Evolutionary conservation across 352 stramenopile genomes (phyloP).

Genomic region (Globisporangium okanoganense): DNA sequence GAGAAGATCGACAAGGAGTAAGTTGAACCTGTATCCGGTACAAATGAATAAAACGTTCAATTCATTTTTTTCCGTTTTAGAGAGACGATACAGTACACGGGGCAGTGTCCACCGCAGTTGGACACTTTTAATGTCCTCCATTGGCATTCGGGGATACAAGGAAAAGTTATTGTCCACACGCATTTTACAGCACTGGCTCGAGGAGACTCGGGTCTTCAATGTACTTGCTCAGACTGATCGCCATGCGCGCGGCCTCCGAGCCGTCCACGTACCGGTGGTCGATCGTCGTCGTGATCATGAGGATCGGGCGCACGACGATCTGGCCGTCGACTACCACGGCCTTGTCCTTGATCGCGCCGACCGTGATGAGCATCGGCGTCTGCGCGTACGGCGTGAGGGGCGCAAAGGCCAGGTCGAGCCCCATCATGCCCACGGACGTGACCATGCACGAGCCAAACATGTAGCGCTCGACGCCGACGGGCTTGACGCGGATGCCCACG

Average conservation of each 20-base stretch:
- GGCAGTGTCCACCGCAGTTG: neutral
- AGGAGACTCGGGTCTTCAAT: conserved; percentile 51
- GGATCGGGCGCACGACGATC: conserved; percentile 51
- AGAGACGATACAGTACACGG: neutral
- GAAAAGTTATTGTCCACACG: neutral
- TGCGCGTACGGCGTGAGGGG: conserved; percentile 63
- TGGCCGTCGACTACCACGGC: conserved; percentile 54
- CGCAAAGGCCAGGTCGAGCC: conserved; percentile 60
- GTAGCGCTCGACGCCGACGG: conserved; percentile 58
- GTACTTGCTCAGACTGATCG: conserved; percentile 40
- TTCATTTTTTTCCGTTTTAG: neutral
- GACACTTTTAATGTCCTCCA: neutral
- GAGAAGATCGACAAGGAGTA: conserved; percentile 32
- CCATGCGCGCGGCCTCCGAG: conserved; percentile 57
- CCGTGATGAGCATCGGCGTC: conserved; percentile 61
- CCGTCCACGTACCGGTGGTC: conserved; percentile 69
- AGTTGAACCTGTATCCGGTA: too few relatives aligned
- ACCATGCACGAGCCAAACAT: conserved; percentile 75
- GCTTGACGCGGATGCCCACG: conserved; percentile 45
- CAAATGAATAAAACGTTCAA: conserved; percentile 1
- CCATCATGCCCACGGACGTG: conserved; percentile 71
- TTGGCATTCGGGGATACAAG: too few relatives aligned
- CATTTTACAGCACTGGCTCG: conserved; percentile 28
- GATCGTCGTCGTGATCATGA: conserved; percentile 69
- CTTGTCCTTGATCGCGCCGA: conserved; percentile 65